A percentile compares a stretch with the other conserved stretches of the same genome.
These are phyloP conservation scores for Xylaria sp. DNA, from an alignment of 2,329 filamentous ascomycete species.

Conservation along the genomic window DNA sequence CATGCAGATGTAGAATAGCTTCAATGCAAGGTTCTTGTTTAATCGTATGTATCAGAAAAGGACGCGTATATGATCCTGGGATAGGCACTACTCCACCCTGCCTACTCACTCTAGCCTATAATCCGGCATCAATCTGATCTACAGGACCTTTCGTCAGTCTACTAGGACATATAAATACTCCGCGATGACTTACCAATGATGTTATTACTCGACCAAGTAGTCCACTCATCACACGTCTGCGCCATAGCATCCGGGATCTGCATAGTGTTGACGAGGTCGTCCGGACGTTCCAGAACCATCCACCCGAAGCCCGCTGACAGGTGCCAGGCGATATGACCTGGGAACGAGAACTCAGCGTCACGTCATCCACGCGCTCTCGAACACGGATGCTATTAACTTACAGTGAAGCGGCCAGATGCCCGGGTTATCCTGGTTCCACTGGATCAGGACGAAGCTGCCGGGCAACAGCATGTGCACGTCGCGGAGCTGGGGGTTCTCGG, in stretches of 20 bases:
- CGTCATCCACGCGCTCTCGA: no score
- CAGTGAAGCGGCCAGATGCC: slow-evolving; percentile 39
- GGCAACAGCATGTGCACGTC: slow-evolving; percentile 41
- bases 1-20: no score
- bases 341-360: slow-evolving; percentile 1
- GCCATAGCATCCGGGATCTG: slow-evolving; percentile 16
- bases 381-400: slow-evolving; percentile 11
- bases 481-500: slow-evolving; percentile 41
- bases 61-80: no score
- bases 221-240: slow-evolving; percentile 21
- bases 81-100: no score
- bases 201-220: slow-evolving; percentile 15
- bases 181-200: slow-evolving; percentile 16
- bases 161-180: not conserved
- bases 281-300: slow-evolving; percentile 40
- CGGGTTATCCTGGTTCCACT: slow-evolving; percentile 41
- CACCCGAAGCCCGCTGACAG: slow-evolving; percentile 41
- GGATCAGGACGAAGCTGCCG: slow-evolving; percentile 38
- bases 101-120: not conserved
- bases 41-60: no score
- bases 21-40: no score
- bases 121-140: slow-evolving; percentile 8
- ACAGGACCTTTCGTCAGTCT: not conserved
- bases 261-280: slow-evolving; percentile 27
- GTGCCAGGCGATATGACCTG: slow-evolving; percentile 41